Base-by-base conservation (phyloP, 371 early-diverging fungal species). In the Rhizopus sp. region DNA sequence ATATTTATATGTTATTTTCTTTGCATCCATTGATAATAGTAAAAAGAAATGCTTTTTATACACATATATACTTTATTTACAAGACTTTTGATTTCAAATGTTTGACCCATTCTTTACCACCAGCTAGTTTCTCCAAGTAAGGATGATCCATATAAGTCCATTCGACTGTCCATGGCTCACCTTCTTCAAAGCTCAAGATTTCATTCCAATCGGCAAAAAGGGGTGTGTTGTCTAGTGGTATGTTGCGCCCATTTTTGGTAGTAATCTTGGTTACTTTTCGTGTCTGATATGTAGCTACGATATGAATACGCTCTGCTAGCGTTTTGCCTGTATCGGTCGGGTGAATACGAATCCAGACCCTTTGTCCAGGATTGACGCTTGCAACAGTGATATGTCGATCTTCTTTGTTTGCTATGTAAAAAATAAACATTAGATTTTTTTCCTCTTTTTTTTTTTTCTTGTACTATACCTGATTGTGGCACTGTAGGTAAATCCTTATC, bases 361-460 rank as follows among this genome's bases (percentile, higher is more conserved):
- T 63, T 48, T 73, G 73, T 1, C 70, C 75, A 4, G 64, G 66
- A n/a, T 65, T 69, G 2, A 75, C 53, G 39, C 75, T 71, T 5
- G 72, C 66, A 3, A 75, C 73, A 4, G 78, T 78, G 8, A 78
- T 78, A 57, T 75, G 75, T n/a, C 78, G 73, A 48, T 75, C 66
- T 40, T 73, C 68, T 13, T 67, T 65, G 48, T 69, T 69, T 38
- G 53, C 66, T 70, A 53, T 34, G 48, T 7, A 50, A 42, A 45
- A 33, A 34, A 34, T 30, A 50, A 41, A 16, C 12, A 34, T 5
- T 41, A 40, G 47, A 17, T 29, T 13, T 39, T 5, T 31, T n/a
- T 17, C 33, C 5, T 54, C 12, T 41, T 48, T 5, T 10, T 16
- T n/a, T n/a, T n/a, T 23, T 37, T 50, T 4, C 9, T 42, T 53